Evolutionary conservation across 306 rosid genomes (phyloP), one percentile per base, ranked within the genome.

Genomic region (Ormosia semicastrata): DNA sequence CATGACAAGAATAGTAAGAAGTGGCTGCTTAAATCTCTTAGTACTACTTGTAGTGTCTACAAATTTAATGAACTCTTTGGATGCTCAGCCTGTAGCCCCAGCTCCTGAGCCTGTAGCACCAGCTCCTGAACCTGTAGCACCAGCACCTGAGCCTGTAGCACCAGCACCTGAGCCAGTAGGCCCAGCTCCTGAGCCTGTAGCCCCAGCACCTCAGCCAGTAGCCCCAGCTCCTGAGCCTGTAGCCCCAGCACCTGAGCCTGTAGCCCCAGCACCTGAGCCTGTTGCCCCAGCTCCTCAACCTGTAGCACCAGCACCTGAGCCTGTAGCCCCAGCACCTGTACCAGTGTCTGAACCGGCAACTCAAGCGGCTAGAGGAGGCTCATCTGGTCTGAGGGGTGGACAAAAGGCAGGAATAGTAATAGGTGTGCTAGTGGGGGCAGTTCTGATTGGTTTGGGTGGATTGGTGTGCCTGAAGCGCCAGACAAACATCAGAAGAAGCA

Each of bases 351-450:
- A 3, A 2, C 40, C 54, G 0, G 14, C 2, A 24, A 4, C 54
- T 53, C 36, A 59, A 0, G 46, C 14, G 6, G 52, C 8, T 8
- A 14, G 32, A 10, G 71, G 70, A 44, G 71, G 77, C 8, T 34
- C 77, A 8, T 44, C 71, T 4, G 71, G 77, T 6, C 62, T 79
- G 2, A 33, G 50, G 8, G 83, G 83, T 7, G 77, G 77, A 17
- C 77, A 79, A 17, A 79, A 79, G 77, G 77, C 83, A 44, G 83
- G 83, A 2, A 79, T 79, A 32, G 71, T 79, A 36, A 70, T 79
- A 2, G 83, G 77, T 57, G 64, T 74, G 33, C 50, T 79, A 0
- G 8, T 58, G 2, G 83, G 83, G 17, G 83, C 71, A n/a, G 76
- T 11, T 7, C 11, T 79, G 40, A 43, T 79, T 44, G 77, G 34